A percentile compares a stretch with the other conserved stretches of the same genome.
phyloP scores from a whole-genome alignment of 306 rosid genomes.

The Urtica urens region DNA sequence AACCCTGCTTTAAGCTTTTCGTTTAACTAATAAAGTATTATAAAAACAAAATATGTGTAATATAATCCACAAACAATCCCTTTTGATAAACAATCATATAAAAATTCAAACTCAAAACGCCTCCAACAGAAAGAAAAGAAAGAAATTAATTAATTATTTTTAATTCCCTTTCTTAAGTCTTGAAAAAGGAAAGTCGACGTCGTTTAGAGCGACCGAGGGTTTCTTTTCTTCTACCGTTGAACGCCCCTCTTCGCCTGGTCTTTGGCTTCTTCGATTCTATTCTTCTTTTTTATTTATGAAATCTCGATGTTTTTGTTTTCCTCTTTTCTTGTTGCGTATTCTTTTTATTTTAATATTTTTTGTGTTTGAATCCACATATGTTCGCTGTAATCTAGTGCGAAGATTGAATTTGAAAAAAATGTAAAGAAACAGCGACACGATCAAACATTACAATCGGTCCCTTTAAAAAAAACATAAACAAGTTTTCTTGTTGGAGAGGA shows the following conservation, averaged over 20 bases:
- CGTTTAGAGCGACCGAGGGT: too few relatives aligned
- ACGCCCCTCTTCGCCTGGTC: conserved; percentile 7
- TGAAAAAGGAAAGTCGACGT: conserved; percentile 17
- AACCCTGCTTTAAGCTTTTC: too few relatives aligned
- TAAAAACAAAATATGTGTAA: neutral
- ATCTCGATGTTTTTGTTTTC: too few relatives aligned
- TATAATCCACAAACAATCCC: neutral
- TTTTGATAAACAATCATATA: neutral
- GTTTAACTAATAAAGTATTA: too few relatives aligned
- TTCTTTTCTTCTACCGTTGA: conserved; percentile 29
- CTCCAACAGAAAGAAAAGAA: neutral
- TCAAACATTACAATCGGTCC: too few relatives aligned
- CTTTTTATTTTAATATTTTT: neutral
- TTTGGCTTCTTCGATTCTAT: neutral
- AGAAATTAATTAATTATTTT: too few relatives aligned
- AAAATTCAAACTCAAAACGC: neutral
- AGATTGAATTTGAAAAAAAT: neutral
- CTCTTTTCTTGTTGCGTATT: too few relatives aligned
- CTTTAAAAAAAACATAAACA: too few relatives aligned
- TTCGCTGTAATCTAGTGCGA: neutral
- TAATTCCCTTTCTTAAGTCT: conserved; percentile 11
- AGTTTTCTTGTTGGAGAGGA: too few relatives aligned
- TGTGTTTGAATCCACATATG: neutral
- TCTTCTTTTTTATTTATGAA: neutral
- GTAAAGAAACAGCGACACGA: too few relatives aligned